Evolutionary conservation across 2,329 filamentous ascomycete genomes (phyloP).

Genomic region (Pseudocercospora vitis): DNA sequence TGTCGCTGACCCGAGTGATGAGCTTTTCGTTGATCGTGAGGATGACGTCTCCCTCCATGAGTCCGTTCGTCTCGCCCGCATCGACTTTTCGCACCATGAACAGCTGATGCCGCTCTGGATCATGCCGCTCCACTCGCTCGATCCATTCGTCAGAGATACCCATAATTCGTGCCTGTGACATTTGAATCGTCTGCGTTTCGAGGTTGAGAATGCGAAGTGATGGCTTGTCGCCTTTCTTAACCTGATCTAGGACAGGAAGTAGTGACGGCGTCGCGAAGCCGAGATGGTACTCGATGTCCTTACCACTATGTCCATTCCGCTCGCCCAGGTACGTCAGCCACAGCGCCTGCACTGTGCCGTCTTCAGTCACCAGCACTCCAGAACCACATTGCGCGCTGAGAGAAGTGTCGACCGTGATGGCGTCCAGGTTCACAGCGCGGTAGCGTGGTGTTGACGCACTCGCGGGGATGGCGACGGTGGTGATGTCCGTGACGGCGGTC

Average conservation of each 20-base stretch:
- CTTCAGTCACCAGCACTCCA: slow-evolving; percentile 83
- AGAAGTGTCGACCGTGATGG: slow-evolving; percentile 93
- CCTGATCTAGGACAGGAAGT: slow-evolving; percentile 81
- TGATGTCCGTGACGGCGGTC: slow-evolving; percentile 94
- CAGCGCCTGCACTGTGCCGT: slow-evolving; percentile 89
- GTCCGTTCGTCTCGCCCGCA: slow-evolving; percentile 54
- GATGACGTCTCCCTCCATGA: slow-evolving; percentile 89
- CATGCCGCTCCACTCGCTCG: slow-evolving; percentile 79
- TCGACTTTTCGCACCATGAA: slow-evolving; percentile 97
- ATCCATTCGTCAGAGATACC: slow-evolving; percentile 97
- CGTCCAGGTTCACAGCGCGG: slow-evolving; percentile 91
- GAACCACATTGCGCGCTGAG: slow-evolving; percentile 89
- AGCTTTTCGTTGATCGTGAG: slow-evolving; percentile 87
- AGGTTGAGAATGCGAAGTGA: slow-evolving; percentile 88
- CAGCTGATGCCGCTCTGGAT: slow-evolving; percentile 89
- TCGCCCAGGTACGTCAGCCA: slow-evolving; percentile 98
- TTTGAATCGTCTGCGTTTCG: slow-evolving; percentile 91
- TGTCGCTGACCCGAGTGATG: slow-evolving; percentile 87
- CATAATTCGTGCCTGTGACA: slow-evolving; percentile 97
- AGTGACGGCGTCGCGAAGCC: slow-evolving; percentile 86
- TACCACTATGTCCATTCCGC: slow-evolving; percentile 71
- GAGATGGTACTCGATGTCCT: slow-evolving; percentile 95
- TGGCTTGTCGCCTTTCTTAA: slow-evolving; percentile 76
- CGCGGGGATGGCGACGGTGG: slow-evolving; percentile 91
- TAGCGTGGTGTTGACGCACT: slow-evolving; percentile 90